Percentiles rank a stretch among this genome's conserved stretches.
phyloP scores from a whole-genome alignment of 176 grass and related monocot species.

The Oryza brachyantha region DNA sequence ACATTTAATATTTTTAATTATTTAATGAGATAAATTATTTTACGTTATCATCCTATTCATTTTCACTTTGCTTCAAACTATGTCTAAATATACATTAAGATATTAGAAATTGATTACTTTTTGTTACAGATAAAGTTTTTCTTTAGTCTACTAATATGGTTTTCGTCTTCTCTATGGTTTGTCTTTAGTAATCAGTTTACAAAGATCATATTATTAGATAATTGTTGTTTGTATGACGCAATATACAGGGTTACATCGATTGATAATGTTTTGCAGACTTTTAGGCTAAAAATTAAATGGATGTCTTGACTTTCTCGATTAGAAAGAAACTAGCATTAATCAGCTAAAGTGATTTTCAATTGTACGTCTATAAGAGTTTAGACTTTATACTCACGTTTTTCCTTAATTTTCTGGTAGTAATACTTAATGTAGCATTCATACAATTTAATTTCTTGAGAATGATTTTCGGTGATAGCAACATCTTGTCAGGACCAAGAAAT shows the following conservation, averaged over 20 bases:
- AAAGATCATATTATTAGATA: too few relatives aligned
- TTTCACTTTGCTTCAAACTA: too few relatives aligned
- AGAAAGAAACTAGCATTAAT: neutral
- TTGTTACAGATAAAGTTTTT: too few relatives aligned
- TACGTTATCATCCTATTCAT: too few relatives aligned
- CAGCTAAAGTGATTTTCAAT: neutral
- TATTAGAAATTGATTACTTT: too few relatives aligned
- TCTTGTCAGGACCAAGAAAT: neutral
- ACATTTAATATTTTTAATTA: too few relatives aligned
- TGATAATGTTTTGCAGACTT: neutral
- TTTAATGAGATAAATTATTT: too few relatives aligned
- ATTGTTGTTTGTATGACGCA: neutral
- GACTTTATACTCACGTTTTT: neutral
- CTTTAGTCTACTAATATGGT: neutral
- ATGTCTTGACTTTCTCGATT: neutral
- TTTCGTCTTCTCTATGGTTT: neutral
- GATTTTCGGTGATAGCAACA: neutral
- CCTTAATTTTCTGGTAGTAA: neutral
- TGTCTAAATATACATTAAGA: too few relatives aligned
- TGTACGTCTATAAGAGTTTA: neutral
- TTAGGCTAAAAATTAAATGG: neutral
- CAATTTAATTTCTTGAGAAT: neutral
- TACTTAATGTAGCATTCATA: neutral
- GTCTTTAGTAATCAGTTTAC: neutral
- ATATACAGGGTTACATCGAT: neutral